Evolutionary conservation across 352 stramenopile species (phyloP).

Genomic region (Phytophthora fragariaefolia): DNA sequence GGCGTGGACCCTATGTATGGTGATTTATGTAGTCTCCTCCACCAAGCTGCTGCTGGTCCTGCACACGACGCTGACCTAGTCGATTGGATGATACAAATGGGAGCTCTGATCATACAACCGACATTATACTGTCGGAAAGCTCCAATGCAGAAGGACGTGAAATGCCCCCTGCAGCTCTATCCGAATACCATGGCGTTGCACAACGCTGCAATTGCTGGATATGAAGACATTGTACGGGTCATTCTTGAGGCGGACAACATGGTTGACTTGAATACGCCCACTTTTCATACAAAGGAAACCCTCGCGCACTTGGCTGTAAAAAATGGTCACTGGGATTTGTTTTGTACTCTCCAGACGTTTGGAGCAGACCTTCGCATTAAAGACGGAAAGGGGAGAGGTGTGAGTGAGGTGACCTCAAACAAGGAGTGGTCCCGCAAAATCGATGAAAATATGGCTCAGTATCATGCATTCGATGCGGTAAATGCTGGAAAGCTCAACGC

Average conservation of each 20-base stretch:
- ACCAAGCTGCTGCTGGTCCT: slow-evolving; percentile 38
- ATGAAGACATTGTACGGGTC: slow-evolving; percentile 30
- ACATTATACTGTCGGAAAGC: slow-evolving; percentile 15
- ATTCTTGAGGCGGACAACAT: slow-evolving; percentile 37
- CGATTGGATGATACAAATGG: slow-evolving; percentile 51
- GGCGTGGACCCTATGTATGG: not conserved
- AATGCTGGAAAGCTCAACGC: not conserved
- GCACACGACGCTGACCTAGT: slow-evolving; percentile 33
- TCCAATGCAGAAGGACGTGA: not conserved
- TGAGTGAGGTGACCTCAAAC: not conserved
- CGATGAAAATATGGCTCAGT: not conserved
- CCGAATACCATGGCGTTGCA: slow-evolving; percentile 34
- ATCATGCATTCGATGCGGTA: not conserved
- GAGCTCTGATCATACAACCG: slow-evolving; percentile 22
- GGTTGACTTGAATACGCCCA: slow-evolving; percentile 36
- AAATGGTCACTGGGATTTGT: slow-evolving; percentile 20
- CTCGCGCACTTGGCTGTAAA: slow-evolving; percentile 37
- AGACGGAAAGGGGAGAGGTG: not conserved
- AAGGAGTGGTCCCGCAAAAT: not conserved
- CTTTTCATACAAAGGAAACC: slow-evolving; percentile 39
- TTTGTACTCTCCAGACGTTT: slow-evolving; percentile 11
- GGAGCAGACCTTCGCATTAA: slow-evolving; percentile 22
- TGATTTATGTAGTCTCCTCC: slow-evolving; percentile 23
- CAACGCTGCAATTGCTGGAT: slow-evolving; percentile 24
- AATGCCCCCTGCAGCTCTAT: not conserved